Percentiles rank a stretch among this genome's conserved stretches.
Conservation (phyloP, 306 rosid species). For the Acacia melanoxylon region DNA sequence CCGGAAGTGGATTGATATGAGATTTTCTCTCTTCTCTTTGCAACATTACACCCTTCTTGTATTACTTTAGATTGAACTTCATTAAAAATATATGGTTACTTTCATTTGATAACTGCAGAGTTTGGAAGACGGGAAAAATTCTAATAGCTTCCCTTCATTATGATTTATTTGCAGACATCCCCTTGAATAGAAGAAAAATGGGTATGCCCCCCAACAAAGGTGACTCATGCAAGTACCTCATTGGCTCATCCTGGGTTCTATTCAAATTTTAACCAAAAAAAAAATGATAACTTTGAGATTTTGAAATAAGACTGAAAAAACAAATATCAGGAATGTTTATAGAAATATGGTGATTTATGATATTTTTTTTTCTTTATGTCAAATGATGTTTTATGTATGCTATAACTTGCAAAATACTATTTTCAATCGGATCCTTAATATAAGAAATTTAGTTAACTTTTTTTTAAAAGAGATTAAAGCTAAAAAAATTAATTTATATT, state of each 20-base stretch:
- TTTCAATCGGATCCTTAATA: too few species aligned
- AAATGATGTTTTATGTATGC: too few species aligned
- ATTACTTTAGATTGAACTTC: neutral
- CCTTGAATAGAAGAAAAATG: neutral
- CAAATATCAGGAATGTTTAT: too few species aligned
- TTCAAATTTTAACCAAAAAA: neutral
- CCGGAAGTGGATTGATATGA: neutral
- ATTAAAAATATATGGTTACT: neutral
- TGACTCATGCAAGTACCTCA: neutral
- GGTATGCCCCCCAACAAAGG: neutral
- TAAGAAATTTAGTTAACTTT: too few species aligned
- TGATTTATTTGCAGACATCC: neutral
- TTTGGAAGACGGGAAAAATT: neutral
- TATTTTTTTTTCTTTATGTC: too few species aligned
- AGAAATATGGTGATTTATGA: too few species aligned
- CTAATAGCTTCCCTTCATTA: neutral
- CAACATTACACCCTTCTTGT: neutral
- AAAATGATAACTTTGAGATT: neutral
- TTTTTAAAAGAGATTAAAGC: too few species aligned
- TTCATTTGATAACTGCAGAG: neutral
- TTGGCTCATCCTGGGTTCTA: neutral
- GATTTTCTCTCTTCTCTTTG: neutral
- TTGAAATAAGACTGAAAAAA: too few species aligned
- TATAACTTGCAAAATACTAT: too few species aligned
- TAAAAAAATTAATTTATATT: too few species aligned